These are phyloP conservation scores for Apodospora peruviana DNA, from an alignment of 495 filamentous ascomycete species.

Conservation along the genomic window DNA sequence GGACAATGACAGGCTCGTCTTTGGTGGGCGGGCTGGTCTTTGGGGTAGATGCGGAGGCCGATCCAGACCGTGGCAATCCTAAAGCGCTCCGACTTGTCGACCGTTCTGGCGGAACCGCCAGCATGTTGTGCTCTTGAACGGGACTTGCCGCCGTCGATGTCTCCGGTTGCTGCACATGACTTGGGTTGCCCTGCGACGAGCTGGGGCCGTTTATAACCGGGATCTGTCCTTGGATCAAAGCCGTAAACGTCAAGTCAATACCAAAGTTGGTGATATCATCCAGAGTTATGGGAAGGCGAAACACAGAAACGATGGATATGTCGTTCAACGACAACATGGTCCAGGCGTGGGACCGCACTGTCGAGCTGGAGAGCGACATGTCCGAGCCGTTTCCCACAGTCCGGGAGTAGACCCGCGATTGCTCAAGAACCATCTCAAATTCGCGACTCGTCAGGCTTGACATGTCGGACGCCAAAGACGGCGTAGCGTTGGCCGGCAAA, in stretches of 20 bases:
- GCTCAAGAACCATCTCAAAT: constrained; percentile 1
- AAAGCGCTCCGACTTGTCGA: too few species aligned
- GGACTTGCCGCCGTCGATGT: too few species aligned
- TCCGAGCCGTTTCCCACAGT: neutral
- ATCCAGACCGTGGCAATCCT: too few species aligned
- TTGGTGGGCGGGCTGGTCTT: too few species aligned
- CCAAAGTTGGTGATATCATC: constrained; percentile 2
- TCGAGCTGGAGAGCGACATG: constrained; percentile 1
- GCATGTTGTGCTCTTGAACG: too few species aligned
- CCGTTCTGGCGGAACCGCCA: too few species aligned
- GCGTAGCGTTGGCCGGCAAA: neutral
- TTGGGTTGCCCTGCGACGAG: too few species aligned
- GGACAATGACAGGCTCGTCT: too few species aligned
- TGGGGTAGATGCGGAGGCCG: too few species aligned
- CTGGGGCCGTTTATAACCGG: neutral
- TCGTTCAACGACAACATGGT: constrained; percentile 6
- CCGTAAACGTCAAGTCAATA: neutral
- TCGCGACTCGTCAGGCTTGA: neutral
- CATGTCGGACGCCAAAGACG: too few species aligned
- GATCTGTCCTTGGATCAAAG: neutral
- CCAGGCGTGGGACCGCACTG: neutral
- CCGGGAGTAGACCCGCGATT: constrained; percentile 1
- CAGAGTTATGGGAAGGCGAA: constrained; percentile 2
- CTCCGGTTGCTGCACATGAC: neutral
- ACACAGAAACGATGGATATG: constrained; percentile 3